phyloP scores from a whole-genome alignment of 805 yeast genomes.

The Lipomyces spencermartinsiae region DNA sequence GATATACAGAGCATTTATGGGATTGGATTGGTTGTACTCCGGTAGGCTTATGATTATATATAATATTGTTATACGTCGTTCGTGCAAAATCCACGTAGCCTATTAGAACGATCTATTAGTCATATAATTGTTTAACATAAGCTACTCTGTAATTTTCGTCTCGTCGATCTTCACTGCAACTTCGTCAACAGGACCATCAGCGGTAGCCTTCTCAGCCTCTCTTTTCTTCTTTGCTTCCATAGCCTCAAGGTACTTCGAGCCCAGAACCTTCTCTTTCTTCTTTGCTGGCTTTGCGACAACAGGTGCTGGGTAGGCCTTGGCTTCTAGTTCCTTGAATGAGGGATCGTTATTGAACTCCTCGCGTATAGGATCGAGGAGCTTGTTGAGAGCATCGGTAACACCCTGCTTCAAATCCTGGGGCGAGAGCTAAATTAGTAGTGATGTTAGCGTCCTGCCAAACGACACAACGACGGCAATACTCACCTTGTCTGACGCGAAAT shows the following conservation, averaged over 20 bases:
- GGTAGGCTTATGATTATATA: neutral
- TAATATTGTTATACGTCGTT: neutral
- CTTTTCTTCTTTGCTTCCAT: slow-evolving; percentile 28
- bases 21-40: neutral
- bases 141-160: slow-evolving; percentile 7
- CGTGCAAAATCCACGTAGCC: neutral
- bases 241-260: slow-evolving; percentile 81
- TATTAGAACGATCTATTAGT: neutral
- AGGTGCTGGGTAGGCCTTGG: slow-evolving; percentile 83
- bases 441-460: slow-evolving; percentile 6
- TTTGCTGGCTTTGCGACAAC: slow-evolving; percentile 68
- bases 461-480: neutral
- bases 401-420: slow-evolving; percentile 96
- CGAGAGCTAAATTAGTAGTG: slow-evolving; percentile 53
- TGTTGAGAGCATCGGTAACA: slow-evolving; percentile 83
- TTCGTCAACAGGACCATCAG: slow-evolving; percentile 20
- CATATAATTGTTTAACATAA: neutral
- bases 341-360: slow-evolving; percentile 63
- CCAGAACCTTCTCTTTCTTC: slow-evolving; percentile 80
- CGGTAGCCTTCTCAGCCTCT: slow-evolving; percentile 37
- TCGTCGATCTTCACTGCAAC: neutral
- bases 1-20: slow-evolving; percentile 4
- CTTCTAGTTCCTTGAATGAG: slow-evolving; percentile 77
- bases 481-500: slow-evolving; percentile 67
- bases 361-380: slow-evolving; percentile 81